These are phyloP conservation scores for Nicotiana sylvestris DNA, from an alignment of 257 asterid genomes.

Conservation along the genomic window DNA sequence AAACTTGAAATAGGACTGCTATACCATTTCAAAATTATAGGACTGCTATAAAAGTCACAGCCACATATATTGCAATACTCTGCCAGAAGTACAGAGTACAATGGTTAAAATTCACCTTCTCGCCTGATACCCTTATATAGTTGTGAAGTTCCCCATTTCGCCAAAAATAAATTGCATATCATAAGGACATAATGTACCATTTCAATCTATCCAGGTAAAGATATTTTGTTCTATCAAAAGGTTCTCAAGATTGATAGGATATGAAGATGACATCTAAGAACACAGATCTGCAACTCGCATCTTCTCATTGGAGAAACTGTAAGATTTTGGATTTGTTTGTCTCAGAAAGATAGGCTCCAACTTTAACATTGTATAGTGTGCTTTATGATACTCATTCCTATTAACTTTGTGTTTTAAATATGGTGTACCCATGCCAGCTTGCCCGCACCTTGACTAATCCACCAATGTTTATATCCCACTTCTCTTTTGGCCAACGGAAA, in stretches of 20 bases:
- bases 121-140: not conserved
- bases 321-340: not conserved
- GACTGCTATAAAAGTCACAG: not conserved
- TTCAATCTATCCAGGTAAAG: conserved; percentile 1
- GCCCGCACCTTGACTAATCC: not conserved
- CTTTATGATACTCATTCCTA: not conserved
- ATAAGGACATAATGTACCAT: not conserved
- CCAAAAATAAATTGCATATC: not conserved
- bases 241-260: not conserved
- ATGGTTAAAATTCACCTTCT: not conserved
- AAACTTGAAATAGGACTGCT: conserved; percentile 9
- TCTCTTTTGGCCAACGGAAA: not conserved
- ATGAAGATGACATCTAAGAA: conserved; percentile 1
- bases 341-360: not conserved
- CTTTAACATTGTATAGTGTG: conserved; percentile 1
- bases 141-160: not conserved
- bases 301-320: not conserved
- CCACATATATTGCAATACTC: not conserved
- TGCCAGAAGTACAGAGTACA: not conserved
- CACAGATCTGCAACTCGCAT: not conserved
- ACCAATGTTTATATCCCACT: not conserved
- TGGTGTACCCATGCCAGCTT: not conserved
- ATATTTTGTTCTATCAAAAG: not conserved
- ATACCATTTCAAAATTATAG: not conserved
- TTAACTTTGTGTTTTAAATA: not conserved